Percentiles rank a stretch among this genome's conserved stretches.
Conservation (phyloP, 306 rosid species). For the Pyrus bretschneideri region DNA sequence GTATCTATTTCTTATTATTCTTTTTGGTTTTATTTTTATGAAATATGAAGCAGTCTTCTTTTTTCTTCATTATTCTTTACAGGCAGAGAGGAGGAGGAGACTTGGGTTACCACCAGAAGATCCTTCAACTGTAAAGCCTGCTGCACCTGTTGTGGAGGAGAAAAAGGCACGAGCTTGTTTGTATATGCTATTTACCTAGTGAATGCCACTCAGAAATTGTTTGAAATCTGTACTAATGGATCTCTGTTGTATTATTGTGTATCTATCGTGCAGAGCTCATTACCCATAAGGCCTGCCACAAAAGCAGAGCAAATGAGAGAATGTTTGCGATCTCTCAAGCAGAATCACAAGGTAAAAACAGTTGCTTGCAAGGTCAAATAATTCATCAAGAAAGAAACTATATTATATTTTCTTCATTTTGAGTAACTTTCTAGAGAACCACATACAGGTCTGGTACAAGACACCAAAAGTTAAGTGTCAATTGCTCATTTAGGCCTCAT, state of each 20-base stretch:
- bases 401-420: neutral
- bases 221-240: neutral
- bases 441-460: neutral
- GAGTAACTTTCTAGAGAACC: neutral
- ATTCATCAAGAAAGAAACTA: neutral
- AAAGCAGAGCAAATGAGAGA: constrained; percentile 92
- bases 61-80: constrained; percentile 19
- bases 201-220: neutral
- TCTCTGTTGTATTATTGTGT: constrained; percentile 1
- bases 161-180: constrained; percentile 52
- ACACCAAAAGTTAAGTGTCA: too few species aligned
- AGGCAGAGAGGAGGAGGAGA: constrained; percentile 90
- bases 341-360: constrained; percentile 79
- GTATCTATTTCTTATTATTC: neutral
- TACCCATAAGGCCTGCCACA: constrained; percentile 83
- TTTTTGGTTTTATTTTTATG: neutral
- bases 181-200: constrained; percentile 2
- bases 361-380: neutral
- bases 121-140: constrained; percentile 59
- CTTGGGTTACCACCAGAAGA: constrained; percentile 88
- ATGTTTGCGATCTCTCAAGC: constrained; percentile 85
- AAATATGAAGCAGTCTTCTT: neutral
- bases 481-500: too few species aligned
- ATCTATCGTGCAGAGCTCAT: constrained; percentile 43
- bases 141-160: constrained; percentile 74